Evolutionary conservation across 2,329 filamentous ascomycete genomes (phyloP).

Genomic region (Dryadomyces quercivorus): DNA sequence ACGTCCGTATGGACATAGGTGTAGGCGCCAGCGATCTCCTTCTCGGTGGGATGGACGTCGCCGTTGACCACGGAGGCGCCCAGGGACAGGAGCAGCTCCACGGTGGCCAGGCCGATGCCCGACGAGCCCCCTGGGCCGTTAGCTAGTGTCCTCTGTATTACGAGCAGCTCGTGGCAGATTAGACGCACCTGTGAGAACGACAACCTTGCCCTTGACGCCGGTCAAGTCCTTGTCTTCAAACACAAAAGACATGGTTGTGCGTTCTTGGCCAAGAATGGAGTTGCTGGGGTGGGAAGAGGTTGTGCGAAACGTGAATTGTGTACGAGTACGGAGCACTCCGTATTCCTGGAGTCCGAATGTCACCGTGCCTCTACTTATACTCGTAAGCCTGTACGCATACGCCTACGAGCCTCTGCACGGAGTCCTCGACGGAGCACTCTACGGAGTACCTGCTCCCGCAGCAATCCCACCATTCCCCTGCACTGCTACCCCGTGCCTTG

Average conservation of each 20-base stretch:
- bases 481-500: too few relatives aligned
- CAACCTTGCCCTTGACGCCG: conserved; percentile 1
- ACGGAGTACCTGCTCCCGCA: too few relatives aligned
- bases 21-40: not conserved
- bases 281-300: not conserved
- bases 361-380: too few relatives aligned
- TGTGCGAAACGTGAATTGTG: not conserved
- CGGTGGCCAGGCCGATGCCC: conserved; percentile 1
- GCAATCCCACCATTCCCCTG: too few relatives aligned
- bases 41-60: not conserved
- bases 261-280: not conserved
- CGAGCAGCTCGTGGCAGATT: not conserved
- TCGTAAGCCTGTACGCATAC: too few relatives aligned
- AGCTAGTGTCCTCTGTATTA: too few relatives aligned
- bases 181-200: conserved; percentile 1
- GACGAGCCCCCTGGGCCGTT: not conserved
- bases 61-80: not conserved
- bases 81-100: conserved; percentile 1
- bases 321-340: not conserved
- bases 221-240: not conserved
- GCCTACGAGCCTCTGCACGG: too few relatives aligned
- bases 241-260: not conserved
- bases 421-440: too few relatives aligned
- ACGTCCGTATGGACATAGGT: conserved; percentile 1
- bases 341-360: too few relatives aligned